These are phyloP conservation scores for Colletotrichum chlorophyti DNA, from an alignment of 2,329 filamentous ascomycete species.

Conservation along the genomic window DNA sequence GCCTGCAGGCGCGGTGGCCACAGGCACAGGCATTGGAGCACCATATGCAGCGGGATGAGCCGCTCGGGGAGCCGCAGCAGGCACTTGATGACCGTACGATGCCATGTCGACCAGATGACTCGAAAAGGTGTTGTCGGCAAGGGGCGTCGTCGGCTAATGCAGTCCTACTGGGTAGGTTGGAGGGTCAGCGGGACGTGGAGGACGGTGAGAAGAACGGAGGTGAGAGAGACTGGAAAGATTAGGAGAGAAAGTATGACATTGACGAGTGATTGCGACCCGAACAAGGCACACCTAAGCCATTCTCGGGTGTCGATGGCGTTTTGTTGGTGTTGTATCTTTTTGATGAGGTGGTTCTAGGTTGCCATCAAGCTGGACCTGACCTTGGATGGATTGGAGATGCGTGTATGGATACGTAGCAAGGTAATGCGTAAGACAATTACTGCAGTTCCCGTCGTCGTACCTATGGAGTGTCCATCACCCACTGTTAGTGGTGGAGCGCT, in stretches of 20 bases:
- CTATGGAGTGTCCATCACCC: slow-evolving; percentile 21
- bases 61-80: slow-evolving; percentile 24
- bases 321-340: slow-evolving; percentile 17
- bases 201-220: slow-evolving; percentile 10
- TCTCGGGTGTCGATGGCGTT: slow-evolving; percentile 19
- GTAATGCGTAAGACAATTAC: slow-evolving; percentile 2
- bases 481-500: slow-evolving; percentile 27
- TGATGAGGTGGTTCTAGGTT: slow-evolving; percentile 23
- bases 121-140: not conserved
- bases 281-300: slow-evolving; percentile 22
- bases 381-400: slow-evolving; percentile 16
- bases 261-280: slow-evolving; percentile 22
- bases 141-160: slow-evolving; percentile 2
- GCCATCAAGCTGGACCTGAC: slow-evolving; percentile 22
- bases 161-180: slow-evolving; percentile 3
- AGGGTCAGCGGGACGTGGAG: slow-evolving; percentile 14
- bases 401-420: not conserved
- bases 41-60: slow-evolving; percentile 51
- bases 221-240: not conserved
- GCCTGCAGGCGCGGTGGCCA: slow-evolving; percentile 67
- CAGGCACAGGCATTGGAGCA: slow-evolving; percentile 46
- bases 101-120: slow-evolving; percentile 14
- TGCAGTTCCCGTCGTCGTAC: too few relatives aligned
- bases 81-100: slow-evolving; percentile 28
- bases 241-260: slow-evolving; percentile 13